Conservation (phyloP, 75 land plant species). For the Larix kaempferi region DNA sequence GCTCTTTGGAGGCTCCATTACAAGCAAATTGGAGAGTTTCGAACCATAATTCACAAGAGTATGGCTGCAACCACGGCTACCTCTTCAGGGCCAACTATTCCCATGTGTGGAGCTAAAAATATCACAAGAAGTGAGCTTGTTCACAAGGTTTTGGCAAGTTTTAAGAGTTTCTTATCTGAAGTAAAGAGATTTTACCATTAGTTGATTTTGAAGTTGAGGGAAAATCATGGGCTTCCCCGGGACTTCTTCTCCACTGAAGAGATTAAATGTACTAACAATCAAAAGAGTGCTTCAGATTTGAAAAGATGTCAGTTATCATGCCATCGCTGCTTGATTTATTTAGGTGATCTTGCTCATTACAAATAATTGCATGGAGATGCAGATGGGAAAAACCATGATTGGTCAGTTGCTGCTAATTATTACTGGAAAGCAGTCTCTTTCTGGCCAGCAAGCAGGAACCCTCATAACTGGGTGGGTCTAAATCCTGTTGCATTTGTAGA, state of each 20-base stretch:
- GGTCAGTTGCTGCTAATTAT: slow-evolving; percentile 78
- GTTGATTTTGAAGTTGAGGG: slow-evolving; percentile 70
- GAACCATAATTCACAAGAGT: slow-evolving; percentile 47
- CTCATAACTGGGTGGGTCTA: slow-evolving; percentile 79
- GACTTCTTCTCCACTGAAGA: slow-evolving; percentile 48
- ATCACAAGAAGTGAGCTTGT: slow-evolving; percentile 40
- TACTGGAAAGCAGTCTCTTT: slow-evolving; percentile 77
- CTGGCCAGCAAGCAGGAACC: slow-evolving; percentile 89
- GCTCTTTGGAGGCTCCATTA: slow-evolving; percentile 91
- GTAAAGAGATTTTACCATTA: slow-evolving; percentile 95
- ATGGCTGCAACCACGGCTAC: slow-evolving; percentile 39
- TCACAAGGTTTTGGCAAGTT: slow-evolving; percentile 61
- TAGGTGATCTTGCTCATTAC: slow-evolving; percentile 95
- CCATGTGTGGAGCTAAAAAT: slow-evolving; percentile 29
- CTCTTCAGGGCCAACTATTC: slow-evolving; percentile 23
- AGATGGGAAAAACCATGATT: slow-evolving; percentile 59
- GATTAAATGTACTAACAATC: slow-evolving; percentile 41
- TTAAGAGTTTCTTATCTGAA: slow-evolving; percentile 85
- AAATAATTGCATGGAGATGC: slow-evolving; percentile 70
- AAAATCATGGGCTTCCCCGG: slow-evolving; percentile 84
- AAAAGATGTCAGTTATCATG: slow-evolving; percentile 49
- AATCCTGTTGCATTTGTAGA: neutral
- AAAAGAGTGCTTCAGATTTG: slow-evolving; percentile 41
- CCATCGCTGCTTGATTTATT: slow-evolving; percentile 82
- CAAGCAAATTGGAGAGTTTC: slow-evolving; percentile 77